Base-by-base conservation (phyloP, 345 rosid genomes). In the Noccaea caerulescens region DNA sequence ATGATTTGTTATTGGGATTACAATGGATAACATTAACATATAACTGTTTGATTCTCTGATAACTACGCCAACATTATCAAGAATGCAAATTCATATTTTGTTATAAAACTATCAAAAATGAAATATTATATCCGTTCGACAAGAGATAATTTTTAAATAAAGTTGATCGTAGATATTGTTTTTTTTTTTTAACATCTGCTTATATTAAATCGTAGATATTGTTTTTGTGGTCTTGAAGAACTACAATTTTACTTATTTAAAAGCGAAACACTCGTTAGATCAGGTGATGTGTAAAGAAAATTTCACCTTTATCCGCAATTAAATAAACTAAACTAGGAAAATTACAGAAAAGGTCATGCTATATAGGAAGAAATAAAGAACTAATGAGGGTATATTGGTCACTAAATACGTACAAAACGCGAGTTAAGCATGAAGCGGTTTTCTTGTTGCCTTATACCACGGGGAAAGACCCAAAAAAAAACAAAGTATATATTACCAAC, bases 241-340 rank as follows among this genome's bases (percentile, higher is more conserved):
- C 32, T 33, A 12, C 4, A 14, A 32, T 44, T 44, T 45, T 52
- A 20, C 7, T 27, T 66, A 20, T 66, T 52, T 9, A 10, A 53
- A 41, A 58, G 30, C 37, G 69, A 57, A 46, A 47, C 13, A 47
- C 58, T 47, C 73, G 58, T 25, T 39, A 38, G 27, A 57, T 69
- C 65, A 69, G 72, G 73, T 69, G 73, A 58, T 60, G 39, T 23
- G 49, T 14, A 38, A 16, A 47, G 39, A 47, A 10, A 4, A 11
- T 18, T 39, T 33, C 23, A 34, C 8, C 13, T 69, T 44, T 58
- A 36, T 46, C 13, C 5, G 1, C 0, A 1, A 14, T 5, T 60
- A 33, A 7, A 8, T 1, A 55, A 43, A 1, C 9, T 2, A 10
- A 8, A 4, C 0, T 18, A 6, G 4, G 9, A 16, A 71, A 61